Percentiles rank a stretch among this genome's conserved stretches.
Conservation (phyloP, 352 stramenopile genomes). For the Halophytophthora polymorphica region DNA sequence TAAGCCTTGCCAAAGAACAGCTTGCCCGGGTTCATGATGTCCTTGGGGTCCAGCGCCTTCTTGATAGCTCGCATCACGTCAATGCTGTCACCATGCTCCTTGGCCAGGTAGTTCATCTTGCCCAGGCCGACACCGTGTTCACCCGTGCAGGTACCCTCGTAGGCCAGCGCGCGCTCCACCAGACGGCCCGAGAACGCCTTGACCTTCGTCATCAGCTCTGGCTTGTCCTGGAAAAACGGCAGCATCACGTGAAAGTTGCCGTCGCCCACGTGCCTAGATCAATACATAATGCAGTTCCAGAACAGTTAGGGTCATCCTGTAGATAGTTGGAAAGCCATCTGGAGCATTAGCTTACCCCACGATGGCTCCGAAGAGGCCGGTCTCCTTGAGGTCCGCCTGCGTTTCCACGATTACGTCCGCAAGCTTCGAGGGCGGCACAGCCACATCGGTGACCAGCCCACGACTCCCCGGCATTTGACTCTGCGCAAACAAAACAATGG, state of each 20-base stretch:
- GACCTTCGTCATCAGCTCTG: slow-evolving; percentile 82
- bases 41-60: slow-evolving; percentile 91
- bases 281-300: too few relatives aligned
- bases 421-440: slow-evolving; percentile 94
- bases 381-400: slow-evolving; percentile 86
- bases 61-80: slow-evolving; percentile 95
- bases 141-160: slow-evolving; percentile 97
- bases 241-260: slow-evolving; percentile 99
- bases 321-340: too few relatives aligned
- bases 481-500: slow-evolving; percentile 12
- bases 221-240: slow-evolving; percentile 85
- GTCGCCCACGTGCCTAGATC: slow-evolving; percentile 91
- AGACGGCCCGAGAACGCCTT: slow-evolving; percentile 86
- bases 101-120: slow-evolving; percentile 91
- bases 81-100: slow-evolving; percentile 91
- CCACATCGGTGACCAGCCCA: slow-evolving; percentile 94
- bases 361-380: slow-evolving; percentile 89
- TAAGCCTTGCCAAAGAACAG: too few relatives aligned
- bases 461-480: slow-evolving; percentile 78
- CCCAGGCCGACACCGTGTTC: slow-evolving; percentile 96
- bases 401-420: slow-evolving; percentile 93
- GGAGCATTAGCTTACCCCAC: slow-evolving; percentile 79
- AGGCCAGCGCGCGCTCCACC: slow-evolving; percentile 78
- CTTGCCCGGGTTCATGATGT: slow-evolving; percentile 98
- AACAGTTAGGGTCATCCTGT: too few relatives aligned